Percentiles rank a stretch among this genome's conserved stretches.
These are phyloP conservation scores for Globisporangium mamillatum DNA, from an alignment of 352 stramenopile genomes.

Conservation along the genomic window DNA sequence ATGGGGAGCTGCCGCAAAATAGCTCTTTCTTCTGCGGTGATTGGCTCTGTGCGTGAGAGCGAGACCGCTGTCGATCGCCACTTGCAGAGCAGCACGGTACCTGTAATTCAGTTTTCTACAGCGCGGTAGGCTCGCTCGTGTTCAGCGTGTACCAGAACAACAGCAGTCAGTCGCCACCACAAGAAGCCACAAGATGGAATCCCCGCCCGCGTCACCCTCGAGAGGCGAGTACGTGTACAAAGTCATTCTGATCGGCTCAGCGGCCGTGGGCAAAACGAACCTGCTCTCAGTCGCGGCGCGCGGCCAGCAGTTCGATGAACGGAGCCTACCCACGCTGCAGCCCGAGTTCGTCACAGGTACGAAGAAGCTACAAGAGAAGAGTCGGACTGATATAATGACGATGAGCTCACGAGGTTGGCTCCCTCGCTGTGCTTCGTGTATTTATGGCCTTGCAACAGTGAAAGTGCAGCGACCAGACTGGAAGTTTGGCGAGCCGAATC, in stretches of 20 bases:
- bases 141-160: not conserved
- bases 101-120: not conserved
- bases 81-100: not conserved
- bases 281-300: slow-evolving; percentile 51
- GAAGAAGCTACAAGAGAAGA: not conserved
- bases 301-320: slow-evolving; percentile 56
- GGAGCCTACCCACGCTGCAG: slow-evolving; percentile 47
- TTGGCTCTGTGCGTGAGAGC: not conserved
- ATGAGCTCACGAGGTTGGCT: not conserved
- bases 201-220: slow-evolving; percentile 38
- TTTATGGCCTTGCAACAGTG: slow-evolving; percentile 21
- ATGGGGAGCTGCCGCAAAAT: not conserved
- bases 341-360: slow-evolving; percentile 64
- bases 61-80: not conserved
- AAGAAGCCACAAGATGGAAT: slow-evolving; percentile 16
- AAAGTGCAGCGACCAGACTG: slow-evolving; percentile 66
- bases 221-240: slow-evolving; percentile 54
- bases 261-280: slow-evolving; percentile 66
- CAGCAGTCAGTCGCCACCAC: not conserved
- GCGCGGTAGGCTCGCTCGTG: not conserved
- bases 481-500: slow-evolving; percentile 65
- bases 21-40: not conserved
- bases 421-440: not conserved
- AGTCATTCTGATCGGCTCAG: slow-evolving; percentile 60
- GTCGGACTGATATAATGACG: not conserved